Conservation (phyloP, 768 basidiomycete genomes). For the Boletus insuetus region DNA sequence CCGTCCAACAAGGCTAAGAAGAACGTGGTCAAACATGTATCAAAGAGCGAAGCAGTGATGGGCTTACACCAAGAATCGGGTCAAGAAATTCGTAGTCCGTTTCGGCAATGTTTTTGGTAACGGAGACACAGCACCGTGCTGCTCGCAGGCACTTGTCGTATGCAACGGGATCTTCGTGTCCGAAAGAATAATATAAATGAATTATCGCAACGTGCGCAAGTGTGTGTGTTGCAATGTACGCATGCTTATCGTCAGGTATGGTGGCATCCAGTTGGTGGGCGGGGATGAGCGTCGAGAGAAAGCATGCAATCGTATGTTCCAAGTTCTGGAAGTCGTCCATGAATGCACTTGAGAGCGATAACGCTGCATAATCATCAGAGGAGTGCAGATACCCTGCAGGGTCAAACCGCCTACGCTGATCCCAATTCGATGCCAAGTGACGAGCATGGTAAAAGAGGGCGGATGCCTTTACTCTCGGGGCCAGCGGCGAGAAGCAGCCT, state of each 20-base stretch:
- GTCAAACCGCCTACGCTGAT: conserved; percentile 45
- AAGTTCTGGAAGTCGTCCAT: conserved; percentile 58
- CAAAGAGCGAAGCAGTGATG: neutral
- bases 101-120: conserved; percentile 63
- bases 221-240: conserved; percentile 58
- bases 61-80: conserved; percentile 70
- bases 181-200: conserved; percentile 61
- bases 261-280: conserved; percentile 60
- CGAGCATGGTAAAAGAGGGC: conserved; percentile 70
- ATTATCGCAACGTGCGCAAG: conserved; percentile 66
- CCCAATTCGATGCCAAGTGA: conserved; percentile 58
- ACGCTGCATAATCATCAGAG: conserved; percentile 33
- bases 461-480: conserved; percentile 74
- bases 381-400: conserved; percentile 9
- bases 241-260: conserved; percentile 56
- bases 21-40: conserved; percentile 3
- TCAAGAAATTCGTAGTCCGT: conserved; percentile 71
- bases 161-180: conserved; percentile 54
- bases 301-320: conserved; percentile 63
- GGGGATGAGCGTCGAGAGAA: conserved; percentile 61
- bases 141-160: conserved; percentile 68
- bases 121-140: conserved; percentile 54
- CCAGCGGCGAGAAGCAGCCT: conserved; percentile 58
- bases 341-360: conserved; percentile 46
- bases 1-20: conserved; percentile 67